Base-by-base conservation (phyloP, 2,329 filamentous ascomycete species). In the Stagonosporopsis tanaceti region DNA sequence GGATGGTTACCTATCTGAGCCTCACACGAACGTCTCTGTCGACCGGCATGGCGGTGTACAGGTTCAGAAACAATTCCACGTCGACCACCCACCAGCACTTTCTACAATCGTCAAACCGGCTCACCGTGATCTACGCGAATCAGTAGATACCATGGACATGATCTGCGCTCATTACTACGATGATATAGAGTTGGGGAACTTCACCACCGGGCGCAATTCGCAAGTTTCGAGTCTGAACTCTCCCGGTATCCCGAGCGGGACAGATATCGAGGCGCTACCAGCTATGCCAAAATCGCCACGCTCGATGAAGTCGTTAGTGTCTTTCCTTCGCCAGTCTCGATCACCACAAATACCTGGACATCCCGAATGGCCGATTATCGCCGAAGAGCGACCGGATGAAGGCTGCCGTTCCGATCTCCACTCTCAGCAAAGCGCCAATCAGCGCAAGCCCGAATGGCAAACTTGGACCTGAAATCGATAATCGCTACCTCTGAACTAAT, bases 1-100 rank as follows among this genome's bases (percentile, higher is more conserved):
- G 14, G 59, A 55, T 9, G 69, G 68, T 12, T 72, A 72, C 32
- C 47, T 71, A 6, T 63, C 63, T n/a, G 67, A 72, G 28, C 61
- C 63, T 4, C 61, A 70, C 28, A 55, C 50, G 6, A 52, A 63
- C 6, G 37, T 67, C 9, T 48, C 61, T 3, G 63, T 72, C 17
- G 68, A 70, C 39, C 37, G 27, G 15, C 65, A 69, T 24, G 68
- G 69, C 12, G 66, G 62, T 6, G 63, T 69, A 1, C 62, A 62
- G 22, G 50, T 65, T 3, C 61, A 62, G 32, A 65, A 59, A 20
- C 64, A 69, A 4, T 27, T 65, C 7, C 52, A 63, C 9, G 47
- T 65, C 12, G 57, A 57, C 2, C 55, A 40, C n/a, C 60, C 60
- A 4, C 61, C 62, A 17, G 44, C 50, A 20, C 32, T 22, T 2